phyloP scores from a whole-genome alignment of 2,329 filamentous ascomycete species.

The Magnaporthales sp. region DNA sequence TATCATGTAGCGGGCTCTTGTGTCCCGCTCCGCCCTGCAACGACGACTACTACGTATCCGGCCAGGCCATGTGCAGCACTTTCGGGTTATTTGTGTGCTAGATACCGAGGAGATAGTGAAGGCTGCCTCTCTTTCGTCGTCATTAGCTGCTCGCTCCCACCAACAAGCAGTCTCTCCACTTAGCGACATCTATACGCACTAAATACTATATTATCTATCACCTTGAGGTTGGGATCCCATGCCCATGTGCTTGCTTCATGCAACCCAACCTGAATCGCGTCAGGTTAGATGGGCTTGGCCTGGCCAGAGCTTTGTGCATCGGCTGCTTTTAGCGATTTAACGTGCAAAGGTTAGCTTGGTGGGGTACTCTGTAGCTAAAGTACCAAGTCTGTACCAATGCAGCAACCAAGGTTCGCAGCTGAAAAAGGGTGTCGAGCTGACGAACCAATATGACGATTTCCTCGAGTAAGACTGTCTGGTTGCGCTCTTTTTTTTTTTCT shows the following conservation, averaged over 20 bases:
- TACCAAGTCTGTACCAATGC: neutral
- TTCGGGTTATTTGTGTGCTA: too few species aligned
- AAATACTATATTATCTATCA: too few species aligned
- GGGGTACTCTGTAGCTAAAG: neutral
- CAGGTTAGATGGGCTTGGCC: neutral
- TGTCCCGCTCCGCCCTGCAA: too few species aligned
- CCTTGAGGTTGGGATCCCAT: neutral
- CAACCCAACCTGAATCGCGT: neutral
- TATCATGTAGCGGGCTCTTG: neutral
- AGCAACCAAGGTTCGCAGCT: neutral
- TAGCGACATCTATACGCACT: too few species aligned
- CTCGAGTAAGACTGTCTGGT: neutral
- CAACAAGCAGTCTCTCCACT: too few species aligned
- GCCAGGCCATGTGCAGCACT: too few species aligned
- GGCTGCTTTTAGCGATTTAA: neutral
- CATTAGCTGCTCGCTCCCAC: too few species aligned
- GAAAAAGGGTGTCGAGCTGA: neutral
- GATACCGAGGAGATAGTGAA: too few species aligned
- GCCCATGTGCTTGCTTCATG: neutral
- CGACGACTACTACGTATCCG: neutral
- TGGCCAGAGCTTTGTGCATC: neutral
- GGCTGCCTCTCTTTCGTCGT: too few species aligned
- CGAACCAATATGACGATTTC: neutral
- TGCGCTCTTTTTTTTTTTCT: too few species aligned
- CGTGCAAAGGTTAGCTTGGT: neutral